Percentiles rank a stretch among this genome's conserved stretches.
Conservation (phyloP, 2,329 filamentous ascomycete genomes). For the Aureobasidium zeae region DNA sequence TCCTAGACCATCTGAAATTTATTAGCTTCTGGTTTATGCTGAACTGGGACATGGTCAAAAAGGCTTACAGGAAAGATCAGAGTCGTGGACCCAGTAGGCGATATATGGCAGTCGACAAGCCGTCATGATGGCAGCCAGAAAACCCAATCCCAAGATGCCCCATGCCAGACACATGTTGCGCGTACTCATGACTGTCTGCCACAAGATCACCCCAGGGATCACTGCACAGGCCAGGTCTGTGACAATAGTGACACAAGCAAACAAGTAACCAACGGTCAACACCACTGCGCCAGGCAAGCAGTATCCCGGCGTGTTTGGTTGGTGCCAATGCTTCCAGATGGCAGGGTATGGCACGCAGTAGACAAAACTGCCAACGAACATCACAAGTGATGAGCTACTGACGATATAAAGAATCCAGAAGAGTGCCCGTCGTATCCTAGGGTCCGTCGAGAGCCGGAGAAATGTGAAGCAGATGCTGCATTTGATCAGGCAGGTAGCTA, state of each 20-base stretch:
- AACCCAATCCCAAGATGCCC: neutral
- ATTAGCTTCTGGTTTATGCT: neutral
- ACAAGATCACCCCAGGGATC: constrained; percentile 9
- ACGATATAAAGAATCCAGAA: constrained; percentile 8
- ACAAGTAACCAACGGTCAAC: constrained; percentile 3
- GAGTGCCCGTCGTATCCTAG: constrained; percentile 1
- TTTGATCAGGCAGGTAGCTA: constrained; percentile 10
- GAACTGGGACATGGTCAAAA: neutral
- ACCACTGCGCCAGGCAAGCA: constrained; percentile 9
- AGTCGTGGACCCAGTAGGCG: neutral
- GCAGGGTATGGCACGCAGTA: constrained; percentile 9
- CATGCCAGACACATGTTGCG: constrained; percentile 4
- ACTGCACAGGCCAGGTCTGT: constrained; percentile 5
- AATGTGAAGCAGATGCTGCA: constrained; percentile 12
- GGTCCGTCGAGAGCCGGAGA: constrained; percentile 3
- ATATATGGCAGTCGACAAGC: constrained; percentile 10
- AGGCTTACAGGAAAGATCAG: constrained; percentile 2
- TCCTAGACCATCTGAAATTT: constrained; percentile 3
- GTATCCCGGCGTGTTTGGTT: constrained; percentile 6
- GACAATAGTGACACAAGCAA: constrained; percentile 1
- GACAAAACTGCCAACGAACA: constrained; percentile 4
- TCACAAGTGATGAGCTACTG: constrained; percentile 5
- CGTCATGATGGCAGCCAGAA: constrained; percentile 8
- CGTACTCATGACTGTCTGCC: constrained; percentile 1
- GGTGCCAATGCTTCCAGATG: constrained; percentile 12